Base-by-base conservation (phyloP, 148 eudicot species). In the Rhododendron ferrugineum region DNA sequence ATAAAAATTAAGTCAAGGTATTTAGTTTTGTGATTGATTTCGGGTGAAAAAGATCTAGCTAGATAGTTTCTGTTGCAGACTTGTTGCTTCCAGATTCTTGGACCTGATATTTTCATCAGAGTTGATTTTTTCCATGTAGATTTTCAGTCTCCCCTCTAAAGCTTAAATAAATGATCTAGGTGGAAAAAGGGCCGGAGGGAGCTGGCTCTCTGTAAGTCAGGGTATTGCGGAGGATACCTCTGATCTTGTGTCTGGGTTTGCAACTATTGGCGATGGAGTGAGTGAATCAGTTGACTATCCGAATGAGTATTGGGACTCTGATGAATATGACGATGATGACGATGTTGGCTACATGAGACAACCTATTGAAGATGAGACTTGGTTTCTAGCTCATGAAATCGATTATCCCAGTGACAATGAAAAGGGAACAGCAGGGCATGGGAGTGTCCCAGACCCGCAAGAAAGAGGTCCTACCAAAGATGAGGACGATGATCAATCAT, bases 341-440 rank as follows among this genome's bases (percentile, higher is more conserved):
- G 99, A 97, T 90, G 98, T 95, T 90, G 99, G 99, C 88, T 97
- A 97, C 84, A 97, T 92, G 95, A 94, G 98, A 88, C 99, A 97
- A 89, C 99, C 99, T 87, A 97, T 97, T 88, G 99, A 97, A 86
- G 99, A 97, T 52, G 99, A 97, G 89, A 89, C 95, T 87, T 97
- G 99, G 99, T 97, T 97, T 94, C 88, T 97, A 82, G 98, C 99
- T 80, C 99, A 97, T 92, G 99, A 97, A 91, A 92, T 97, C 86
- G 99, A 97, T 92, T 97, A 97, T 83, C 98, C 98, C 22, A 97
- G 99, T 83, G 99, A 97, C 91, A 97, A 95, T 86, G 99, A 95
- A 87, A 97, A 97, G 89, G 98, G 94, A 85, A 91, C 75, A 70
- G 20, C 91, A 32, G 96, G 91, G 28, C 94, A 90, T 80, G 96